Conservation (phyloP, 257 asterid genomes). For the Paulownia fortunei region DNA sequence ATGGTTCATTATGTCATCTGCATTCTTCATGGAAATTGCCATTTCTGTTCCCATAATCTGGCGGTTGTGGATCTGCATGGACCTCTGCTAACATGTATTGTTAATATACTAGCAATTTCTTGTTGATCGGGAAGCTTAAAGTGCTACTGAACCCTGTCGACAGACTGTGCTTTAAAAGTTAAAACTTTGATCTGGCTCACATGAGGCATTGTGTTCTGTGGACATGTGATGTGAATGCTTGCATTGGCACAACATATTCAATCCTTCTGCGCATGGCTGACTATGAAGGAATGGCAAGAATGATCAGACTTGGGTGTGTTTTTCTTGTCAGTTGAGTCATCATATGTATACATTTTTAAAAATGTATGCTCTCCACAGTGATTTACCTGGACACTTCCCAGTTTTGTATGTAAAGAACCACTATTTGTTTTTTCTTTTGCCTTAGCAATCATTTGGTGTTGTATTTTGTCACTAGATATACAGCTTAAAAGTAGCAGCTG, state of each 20-base stretch:
- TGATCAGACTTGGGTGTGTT: background rate
- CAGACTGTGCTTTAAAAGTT: background rate
- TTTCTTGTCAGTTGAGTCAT: background rate
- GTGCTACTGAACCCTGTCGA: background rate
- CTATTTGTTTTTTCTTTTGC: background rate
- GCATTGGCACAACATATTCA: background rate
- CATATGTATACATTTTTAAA: background rate
- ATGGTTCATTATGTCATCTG: background rate
- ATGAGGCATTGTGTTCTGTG: background rate
- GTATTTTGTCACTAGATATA: background rate
- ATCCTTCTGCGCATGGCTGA: background rate
- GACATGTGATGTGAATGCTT: background rate
- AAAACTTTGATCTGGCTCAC: background rate
- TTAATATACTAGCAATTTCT: background rate
- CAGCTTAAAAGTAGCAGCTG: background rate
- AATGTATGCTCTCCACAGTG: no score
- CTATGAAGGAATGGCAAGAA: background rate
- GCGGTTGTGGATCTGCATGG: background rate
- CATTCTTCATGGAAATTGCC: slow-evolving; percentile 14
- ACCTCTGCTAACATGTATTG: background rate
- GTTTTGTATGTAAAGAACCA: background rate
- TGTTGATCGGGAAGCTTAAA: background rate
- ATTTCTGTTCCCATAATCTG: background rate
- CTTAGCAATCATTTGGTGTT: background rate
- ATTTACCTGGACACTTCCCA: background rate